These are phyloP conservation scores for Cyclostephanos tholiformis DNA, from an alignment of 108 stramenopile genomes.

Conservation along the genomic window DNA sequence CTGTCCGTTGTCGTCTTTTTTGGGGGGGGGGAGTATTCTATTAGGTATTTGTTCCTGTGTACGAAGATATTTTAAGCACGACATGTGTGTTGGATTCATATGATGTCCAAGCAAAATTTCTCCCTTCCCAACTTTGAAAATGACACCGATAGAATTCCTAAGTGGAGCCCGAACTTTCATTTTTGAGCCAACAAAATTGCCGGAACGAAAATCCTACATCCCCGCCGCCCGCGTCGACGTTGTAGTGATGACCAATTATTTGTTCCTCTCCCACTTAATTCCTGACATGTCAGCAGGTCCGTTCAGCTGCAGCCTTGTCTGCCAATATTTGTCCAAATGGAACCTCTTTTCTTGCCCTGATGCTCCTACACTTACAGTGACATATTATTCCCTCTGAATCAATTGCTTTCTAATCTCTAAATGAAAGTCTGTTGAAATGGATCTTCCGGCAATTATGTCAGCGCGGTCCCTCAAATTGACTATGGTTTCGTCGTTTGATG, in stretches of 20 bases:
- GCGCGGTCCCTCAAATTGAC: conserved; percentile 6
- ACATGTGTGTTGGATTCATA: no score
- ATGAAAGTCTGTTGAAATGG: not conserved
- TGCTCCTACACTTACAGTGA: not conserved
- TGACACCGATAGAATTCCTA: no score
- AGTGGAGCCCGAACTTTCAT: no score
- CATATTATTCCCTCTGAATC: not conserved
- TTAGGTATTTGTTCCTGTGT: no score
- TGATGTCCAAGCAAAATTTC: no score
- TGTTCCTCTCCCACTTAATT: not conserved
- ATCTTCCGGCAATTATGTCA: not conserved
- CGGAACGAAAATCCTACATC: no score
- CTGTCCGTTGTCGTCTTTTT: no score
- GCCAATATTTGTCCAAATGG: not conserved
- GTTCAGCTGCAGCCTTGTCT: not conserved
- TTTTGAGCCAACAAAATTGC: no score
- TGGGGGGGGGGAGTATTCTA: no score
- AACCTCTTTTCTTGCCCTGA: not conserved
- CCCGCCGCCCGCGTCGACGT: no score
- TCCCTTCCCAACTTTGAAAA: no score
- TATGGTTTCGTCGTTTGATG: conserved; percentile 1
- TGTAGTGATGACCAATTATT: not conserved
- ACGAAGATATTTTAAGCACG: no score
- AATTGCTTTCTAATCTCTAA: not conserved
- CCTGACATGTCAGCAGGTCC: not conserved